Base-by-base conservation (phyloP, 768 basidiomycete genomes). In the Mycena leptocephala region DNA sequence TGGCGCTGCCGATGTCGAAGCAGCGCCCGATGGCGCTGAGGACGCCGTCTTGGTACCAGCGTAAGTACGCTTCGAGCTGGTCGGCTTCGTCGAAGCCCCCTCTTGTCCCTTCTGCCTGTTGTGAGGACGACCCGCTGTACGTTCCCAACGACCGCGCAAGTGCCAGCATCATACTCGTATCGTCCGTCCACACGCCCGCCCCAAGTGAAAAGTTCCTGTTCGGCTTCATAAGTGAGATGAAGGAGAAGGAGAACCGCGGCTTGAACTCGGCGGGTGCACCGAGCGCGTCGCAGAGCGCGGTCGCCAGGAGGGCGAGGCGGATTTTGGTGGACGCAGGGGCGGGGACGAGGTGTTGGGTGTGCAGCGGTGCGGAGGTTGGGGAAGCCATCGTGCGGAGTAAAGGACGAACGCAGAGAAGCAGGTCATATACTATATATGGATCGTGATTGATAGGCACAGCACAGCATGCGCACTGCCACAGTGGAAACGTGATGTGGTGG, bases 101-200 rank as follows among this genome's bases (percentile, higher is more conserved):
- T 66, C 39, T 66, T 61, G 61, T 55, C 67, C 53, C 66, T 55
- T 69, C 55, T 69, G 67, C 53, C 18, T 65, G 37, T 32, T 74
- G 41, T 43, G 75, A 51, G 16, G 76, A 75, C 3, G 74, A 69
- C 39, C 78, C 72, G 33, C 74, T 78, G 78, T 78, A 84, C 1
- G 84, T 83, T 20, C 85, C 82, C 46, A 89, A 76, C 16, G 88
- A 89, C 16, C 82, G 81, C 11, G 88, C 87, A 24, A 90, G 83
- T 69, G 87, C 88, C 16, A 90, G 85, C 26, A 84, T 85, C 88
- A 88, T 89, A 43, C 86, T 87, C 1, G 88, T 89, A 75, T 89
- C 88, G 80, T 89, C 89, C 10, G 89, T 89, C 88, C 88, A 90
- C 32, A 86, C 83, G 6, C 89, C 88, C 9, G 85, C 78, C 0